Evolutionary conservation across 306 rosid species (phyloP).

Genomic region (Corylus heterophylla): DNA sequence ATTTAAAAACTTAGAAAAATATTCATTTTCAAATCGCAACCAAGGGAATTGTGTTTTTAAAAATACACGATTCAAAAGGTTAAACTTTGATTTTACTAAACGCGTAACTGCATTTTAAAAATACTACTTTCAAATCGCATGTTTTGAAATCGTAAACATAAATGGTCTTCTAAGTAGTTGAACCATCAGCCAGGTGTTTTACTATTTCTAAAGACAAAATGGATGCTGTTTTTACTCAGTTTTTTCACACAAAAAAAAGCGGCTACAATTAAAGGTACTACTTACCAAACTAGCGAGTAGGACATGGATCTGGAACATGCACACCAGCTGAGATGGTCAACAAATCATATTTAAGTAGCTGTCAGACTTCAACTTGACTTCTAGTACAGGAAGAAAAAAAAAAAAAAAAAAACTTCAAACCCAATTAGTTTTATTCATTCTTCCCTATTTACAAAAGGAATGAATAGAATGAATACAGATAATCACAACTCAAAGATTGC

Average conservation of each 20-base stretch:
- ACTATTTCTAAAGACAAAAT: too few species aligned
- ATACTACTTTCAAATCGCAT: too few species aligned
- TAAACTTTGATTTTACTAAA: too few species aligned
- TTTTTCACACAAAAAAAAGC: too few species aligned
- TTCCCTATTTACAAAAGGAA: conserved; percentile 58
- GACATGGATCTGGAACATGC: not conserved
- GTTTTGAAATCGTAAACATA: too few species aligned
- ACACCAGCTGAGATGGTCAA: conserved; percentile 17
- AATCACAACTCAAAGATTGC: too few species aligned
- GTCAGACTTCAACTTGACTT: conserved; percentile 34
- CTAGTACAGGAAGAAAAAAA: conserved; percentile 22
- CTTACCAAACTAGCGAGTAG: conserved; percentile 2
- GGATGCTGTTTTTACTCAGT: too few species aligned
- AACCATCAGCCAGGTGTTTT: not conserved
- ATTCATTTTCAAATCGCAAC: too few species aligned
- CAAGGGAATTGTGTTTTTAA: too few species aligned
- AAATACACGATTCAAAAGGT: too few species aligned
- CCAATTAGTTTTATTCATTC: conserved; percentile 31
- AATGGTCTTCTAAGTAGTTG: not conserved
- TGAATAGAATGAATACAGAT: conserved; percentile 17
- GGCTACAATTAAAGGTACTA: conserved; percentile 1
- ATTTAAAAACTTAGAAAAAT: too few species aligned
- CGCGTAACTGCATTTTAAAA: too few species aligned
- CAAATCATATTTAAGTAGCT: conserved; percentile 32
- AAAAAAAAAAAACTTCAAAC: conserved; percentile 35